Percentiles rank a stretch among this genome's conserved stretches.
phyloP scores from a whole-genome alignment of 164 flowering plant genomes.

The Tetrastigma voinierianum region DNA sequence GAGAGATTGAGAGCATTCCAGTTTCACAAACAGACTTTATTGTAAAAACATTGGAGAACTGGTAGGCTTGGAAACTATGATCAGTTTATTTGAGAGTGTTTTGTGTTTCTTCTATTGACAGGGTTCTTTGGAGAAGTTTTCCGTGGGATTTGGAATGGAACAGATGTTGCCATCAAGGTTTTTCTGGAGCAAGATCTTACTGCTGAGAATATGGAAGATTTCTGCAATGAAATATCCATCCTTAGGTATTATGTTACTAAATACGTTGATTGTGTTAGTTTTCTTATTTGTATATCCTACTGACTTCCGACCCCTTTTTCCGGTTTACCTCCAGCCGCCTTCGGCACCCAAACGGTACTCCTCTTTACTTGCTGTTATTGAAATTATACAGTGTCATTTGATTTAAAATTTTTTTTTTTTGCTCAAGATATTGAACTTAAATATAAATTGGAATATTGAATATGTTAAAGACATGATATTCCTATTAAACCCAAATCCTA shows the following conservation, averaged over 20 bases:
- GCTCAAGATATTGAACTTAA: not conserved
- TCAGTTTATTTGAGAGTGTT: not conserved
- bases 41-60: too few relatives aligned
- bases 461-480: too few relatives aligned
- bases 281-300: constrained; percentile 15
- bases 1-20: too few relatives aligned
- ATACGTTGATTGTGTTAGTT: constrained; percentile 1
- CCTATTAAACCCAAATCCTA: too few relatives aligned
- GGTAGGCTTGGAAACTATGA: too few relatives aligned
- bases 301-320: constrained; percentile 17
- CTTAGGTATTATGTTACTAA: constrained; percentile 50
- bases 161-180: constrained; percentile 94
- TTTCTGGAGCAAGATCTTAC: constrained; percentile 95
- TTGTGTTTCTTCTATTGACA: constrained; percentile 17
- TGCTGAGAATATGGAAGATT: constrained; percentile 95
- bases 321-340: constrained; percentile 67
- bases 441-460: not conserved
- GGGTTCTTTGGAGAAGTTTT: constrained; percentile 99
- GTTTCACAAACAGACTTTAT: too few relatives aligned
- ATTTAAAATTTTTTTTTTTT: constrained; percentile 1
- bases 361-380: constrained; percentile 10
- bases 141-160: constrained; percentile 97
- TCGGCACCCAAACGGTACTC: constrained; percentile 95
- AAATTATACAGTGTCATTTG: constrained; percentile 4
- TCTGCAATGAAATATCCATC: constrained; percentile 95